Percentiles rank a stretch among this genome's conserved stretches.
Conservation (phyloP, 108 stramenopile species). For the Pelagomonas calceolata region DNA sequence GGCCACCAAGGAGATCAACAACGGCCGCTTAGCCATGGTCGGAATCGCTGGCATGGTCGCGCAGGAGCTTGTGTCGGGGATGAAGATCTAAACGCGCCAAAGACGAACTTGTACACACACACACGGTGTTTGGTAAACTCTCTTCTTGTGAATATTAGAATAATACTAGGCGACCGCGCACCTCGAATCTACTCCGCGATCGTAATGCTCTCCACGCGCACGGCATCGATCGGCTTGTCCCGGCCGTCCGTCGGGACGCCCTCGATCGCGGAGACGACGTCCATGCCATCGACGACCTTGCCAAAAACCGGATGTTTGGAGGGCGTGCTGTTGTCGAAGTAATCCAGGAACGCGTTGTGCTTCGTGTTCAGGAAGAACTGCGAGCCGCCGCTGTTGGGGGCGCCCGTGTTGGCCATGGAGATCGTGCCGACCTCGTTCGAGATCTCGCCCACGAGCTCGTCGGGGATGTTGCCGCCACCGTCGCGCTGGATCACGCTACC, state of each 20-base stretch:
- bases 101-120: no score
- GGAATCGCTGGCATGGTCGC: conserved; percentile 58
- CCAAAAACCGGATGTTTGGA: conserved; percentile 64
- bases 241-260: not conserved
- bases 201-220: not conserved
- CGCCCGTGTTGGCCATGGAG: conserved; percentile 27
- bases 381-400: conserved; percentile 36
- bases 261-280: conserved; percentile 35
- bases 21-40: conserved; percentile 74
- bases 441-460: conserved; percentile 14
- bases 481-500: conserved; percentile 1
- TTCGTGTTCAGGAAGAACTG: conserved; percentile 62
- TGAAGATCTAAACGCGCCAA: conserved; percentile 32
- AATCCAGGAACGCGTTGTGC: conserved; percentile 59
- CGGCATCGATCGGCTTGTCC: not conserved
- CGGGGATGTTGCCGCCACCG: conserved; percentile 15
- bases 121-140: no score
- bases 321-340: conserved; percentile 44
- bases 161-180: no score
- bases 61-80: conserved; percentile 64
- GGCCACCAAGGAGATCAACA: conserved; percentile 72
- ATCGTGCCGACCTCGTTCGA: conserved; percentile 17
- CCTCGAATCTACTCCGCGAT: not conserved
- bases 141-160: no score
- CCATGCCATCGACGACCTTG: conserved; percentile 35